A percentile compares a stretch with the other conserved stretches of the same genome.
Conservation (phyloP, 495 filamentous ascomycete species). For the Trichoderma reesei region DNA sequence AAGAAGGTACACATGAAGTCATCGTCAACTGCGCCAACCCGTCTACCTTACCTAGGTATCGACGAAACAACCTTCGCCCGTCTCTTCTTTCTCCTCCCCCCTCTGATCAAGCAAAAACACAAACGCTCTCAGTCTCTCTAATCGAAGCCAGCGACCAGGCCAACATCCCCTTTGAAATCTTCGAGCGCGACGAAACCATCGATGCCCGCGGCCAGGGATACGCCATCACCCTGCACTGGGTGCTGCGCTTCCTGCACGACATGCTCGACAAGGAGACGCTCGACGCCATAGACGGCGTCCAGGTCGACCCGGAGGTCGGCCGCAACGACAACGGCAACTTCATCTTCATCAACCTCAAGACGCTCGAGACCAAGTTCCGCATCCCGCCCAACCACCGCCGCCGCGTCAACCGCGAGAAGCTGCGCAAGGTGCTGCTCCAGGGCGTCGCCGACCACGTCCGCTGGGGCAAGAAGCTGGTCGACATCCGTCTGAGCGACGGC, state of each 20-base stretch:
- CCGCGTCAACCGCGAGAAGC: conserved; percentile 38
- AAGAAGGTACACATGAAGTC: conserved; percentile 22
- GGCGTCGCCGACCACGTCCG: conserved; percentile 34
- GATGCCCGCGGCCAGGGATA: conserved; percentile 41
- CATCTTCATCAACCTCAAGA: conserved; percentile 43
- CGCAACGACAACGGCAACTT: conserved; percentile 42
- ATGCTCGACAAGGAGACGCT: conserved; percentile 24
- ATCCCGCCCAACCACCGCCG: conserved; percentile 41
- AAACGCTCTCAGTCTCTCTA: background rate
- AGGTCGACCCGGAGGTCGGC: conserved; percentile 38
- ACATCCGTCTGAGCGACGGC: conserved; percentile 24
- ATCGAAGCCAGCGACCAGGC: background rate
- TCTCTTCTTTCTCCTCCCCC: background rate
- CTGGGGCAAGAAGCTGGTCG: conserved; percentile 37
- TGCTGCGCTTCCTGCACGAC: conserved; percentile 37
- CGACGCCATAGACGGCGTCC: conserved; percentile 30
- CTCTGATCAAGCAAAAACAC: background rate
- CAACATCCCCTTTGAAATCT: conserved; percentile 33
- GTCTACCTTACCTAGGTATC: background rate
- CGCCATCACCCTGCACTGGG: conserved; percentile 51
- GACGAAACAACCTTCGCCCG: background rate
- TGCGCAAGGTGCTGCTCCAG: conserved; percentile 37
- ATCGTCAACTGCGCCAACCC: background rate
- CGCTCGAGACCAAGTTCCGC: conserved; percentile 33
- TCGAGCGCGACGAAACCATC: conserved; percentile 42